Evolutionary conservation across 805 yeast species (phyloP).

Genomic region (Wickerhamiella kazuoi): DNA sequence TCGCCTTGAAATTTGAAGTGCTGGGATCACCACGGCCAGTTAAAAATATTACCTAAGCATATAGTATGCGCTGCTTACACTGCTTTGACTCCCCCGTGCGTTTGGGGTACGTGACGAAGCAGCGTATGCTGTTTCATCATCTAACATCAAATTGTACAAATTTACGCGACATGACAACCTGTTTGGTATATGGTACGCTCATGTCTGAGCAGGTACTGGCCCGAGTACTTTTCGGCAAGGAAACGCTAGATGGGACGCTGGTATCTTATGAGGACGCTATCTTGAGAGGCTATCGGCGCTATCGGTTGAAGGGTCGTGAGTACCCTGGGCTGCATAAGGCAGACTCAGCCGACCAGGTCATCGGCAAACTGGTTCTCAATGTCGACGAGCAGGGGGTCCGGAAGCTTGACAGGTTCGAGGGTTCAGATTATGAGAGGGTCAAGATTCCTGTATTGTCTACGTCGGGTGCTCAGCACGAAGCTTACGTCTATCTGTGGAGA

Average conservation of each 20-base stretch:
- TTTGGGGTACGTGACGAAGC: too few relatives aligned
- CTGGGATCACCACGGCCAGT: too few relatives aligned
- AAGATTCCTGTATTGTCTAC: constrained; percentile 4
- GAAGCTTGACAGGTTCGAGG: constrained; percentile 13
- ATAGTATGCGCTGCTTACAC: too few relatives aligned
- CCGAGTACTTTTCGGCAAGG: constrained; percentile 10
- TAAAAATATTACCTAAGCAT: too few relatives aligned
- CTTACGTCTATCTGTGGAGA: constrained; percentile 5
- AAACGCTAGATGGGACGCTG: background rate
- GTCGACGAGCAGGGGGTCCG: constrained; percentile 6
- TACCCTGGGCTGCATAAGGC: constrained; percentile 11
- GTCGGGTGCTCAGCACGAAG: background rate
- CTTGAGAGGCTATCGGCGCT: constrained; percentile 4
- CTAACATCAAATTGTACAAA: too few relatives aligned
- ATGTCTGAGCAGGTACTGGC: constrained; percentile 14
- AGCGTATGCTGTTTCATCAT: too few relatives aligned
- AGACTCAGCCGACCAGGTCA: constrained; percentile 1
- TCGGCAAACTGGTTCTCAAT: constrained; percentile 10
- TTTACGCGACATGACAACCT: background rate
- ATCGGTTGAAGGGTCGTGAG: constrained; percentile 6
- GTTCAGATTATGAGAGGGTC: constrained; percentile 12
- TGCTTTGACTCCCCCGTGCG: too few relatives aligned
- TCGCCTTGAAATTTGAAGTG: too few relatives aligned
- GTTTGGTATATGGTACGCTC: constrained; percentile 13
- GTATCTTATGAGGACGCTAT: background rate